A percentile compares a stretch with the other conserved stretches of the same genome.
These are phyloP conservation scores for Wickerhamomyces sp. DNA, from an alignment of 1,139 yeast species.

Conservation along the genomic window DNA sequence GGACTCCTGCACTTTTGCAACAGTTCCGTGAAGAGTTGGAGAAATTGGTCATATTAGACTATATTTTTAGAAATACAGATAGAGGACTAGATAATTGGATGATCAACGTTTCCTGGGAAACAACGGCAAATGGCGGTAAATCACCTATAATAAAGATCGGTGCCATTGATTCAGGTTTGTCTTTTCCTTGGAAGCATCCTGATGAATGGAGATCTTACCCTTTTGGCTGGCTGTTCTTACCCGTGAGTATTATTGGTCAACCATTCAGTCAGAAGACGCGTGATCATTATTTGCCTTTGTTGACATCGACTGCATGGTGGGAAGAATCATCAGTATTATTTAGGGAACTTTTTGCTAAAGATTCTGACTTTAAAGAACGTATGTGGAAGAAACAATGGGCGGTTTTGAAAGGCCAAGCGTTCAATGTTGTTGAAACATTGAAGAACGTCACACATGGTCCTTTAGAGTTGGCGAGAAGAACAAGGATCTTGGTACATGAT, in stretches of 20 bases:
- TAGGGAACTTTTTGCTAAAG: constrained; percentile 46
- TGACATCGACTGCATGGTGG: constrained; percentile 71
- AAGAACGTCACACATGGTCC: constrained; percentile 60
- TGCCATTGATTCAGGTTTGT: constrained; percentile 72
- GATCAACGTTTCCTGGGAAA: constrained; percentile 52
- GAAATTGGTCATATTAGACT: constrained; percentile 65
- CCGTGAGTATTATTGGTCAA: constrained; percentile 58
- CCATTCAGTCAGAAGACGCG: constrained; percentile 59
- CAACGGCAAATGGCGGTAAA: constrained; percentile 15
- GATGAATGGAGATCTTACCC: constrained; percentile 82
- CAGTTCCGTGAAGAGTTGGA: constrained; percentile 63
- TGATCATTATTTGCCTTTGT: constrained; percentile 50
- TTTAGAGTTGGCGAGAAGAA: constrained; percentile 56
- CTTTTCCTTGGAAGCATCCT: constrained; percentile 83
- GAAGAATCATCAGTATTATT: constrained; percentile 48
- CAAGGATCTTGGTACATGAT: constrained; percentile 55
- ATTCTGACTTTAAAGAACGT: constrained; percentile 57
- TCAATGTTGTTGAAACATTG: constrained; percentile 65
- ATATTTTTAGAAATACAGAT: constrained; percentile 71
- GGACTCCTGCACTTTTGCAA: constrained; percentile 47
- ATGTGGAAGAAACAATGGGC: constrained; percentile 70
- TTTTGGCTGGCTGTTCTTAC: constrained; percentile 73
- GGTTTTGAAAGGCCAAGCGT: constrained; percentile 74
- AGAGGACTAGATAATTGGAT: constrained; percentile 78
- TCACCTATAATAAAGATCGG: constrained; percentile 51